phyloP scores from a whole-genome alignment of 2,329 filamentous ascomycete genomes.

The Colletotrichum falcatum region DNA sequence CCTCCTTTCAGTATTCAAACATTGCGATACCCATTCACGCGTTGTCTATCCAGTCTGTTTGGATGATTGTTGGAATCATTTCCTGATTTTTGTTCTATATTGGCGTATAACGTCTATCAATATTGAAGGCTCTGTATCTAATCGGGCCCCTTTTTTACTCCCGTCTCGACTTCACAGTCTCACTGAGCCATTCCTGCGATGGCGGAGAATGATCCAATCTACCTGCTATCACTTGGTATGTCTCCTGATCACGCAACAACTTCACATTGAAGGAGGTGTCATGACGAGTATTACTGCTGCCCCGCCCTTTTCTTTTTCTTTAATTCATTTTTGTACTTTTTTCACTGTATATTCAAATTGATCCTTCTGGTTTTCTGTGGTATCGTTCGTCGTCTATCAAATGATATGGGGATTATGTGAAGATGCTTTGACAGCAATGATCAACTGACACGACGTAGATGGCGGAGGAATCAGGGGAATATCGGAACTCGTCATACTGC shows the following conservation, averaged over 20 bases:
- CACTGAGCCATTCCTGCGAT: not conserved
- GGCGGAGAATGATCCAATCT: conserved; percentile 25
- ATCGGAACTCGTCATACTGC: conserved; percentile 45
- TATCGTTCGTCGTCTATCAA: too few species aligned
- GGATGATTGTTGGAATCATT: not conserved
- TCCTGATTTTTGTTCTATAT: not conserved
- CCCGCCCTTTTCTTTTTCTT: not conserved
- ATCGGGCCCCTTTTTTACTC: not conserved
- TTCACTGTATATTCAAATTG: too few species aligned
- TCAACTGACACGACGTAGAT: not conserved
- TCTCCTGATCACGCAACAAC: not conserved
- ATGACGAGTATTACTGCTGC: not conserved
- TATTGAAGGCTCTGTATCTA: not conserved
- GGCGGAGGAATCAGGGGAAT: conserved; percentile 37
- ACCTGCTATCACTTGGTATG: conserved; percentile 37
- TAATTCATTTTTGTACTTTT: not conserved
- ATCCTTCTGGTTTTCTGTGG: too few species aligned
- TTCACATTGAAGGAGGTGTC: not conserved
- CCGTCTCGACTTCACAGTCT: too few species aligned
- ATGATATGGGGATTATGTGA: not conserved
- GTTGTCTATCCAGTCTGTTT: not conserved
- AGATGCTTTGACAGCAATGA: too few species aligned
- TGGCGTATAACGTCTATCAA: not conserved
- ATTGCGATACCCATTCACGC: not conserved
- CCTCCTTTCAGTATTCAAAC: not conserved